Conservation (phyloP, 306 rosid species). For the Cucurbita ficifolia region DNA sequence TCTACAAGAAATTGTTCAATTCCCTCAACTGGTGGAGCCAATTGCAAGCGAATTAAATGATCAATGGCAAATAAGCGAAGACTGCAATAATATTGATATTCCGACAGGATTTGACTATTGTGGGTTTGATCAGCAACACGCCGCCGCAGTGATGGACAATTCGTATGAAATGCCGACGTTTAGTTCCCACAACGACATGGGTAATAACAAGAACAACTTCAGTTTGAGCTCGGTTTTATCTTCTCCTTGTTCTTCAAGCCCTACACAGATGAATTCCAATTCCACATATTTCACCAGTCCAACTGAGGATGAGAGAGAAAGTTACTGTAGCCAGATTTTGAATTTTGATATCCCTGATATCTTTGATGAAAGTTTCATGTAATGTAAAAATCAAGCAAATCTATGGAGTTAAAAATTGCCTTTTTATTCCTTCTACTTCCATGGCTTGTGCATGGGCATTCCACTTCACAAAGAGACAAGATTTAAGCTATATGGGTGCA, state of each 20-base stretch:
- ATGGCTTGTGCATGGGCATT: not conserved
- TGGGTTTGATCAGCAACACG: constrained; percentile 10
- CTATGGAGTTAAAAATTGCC: not conserved
- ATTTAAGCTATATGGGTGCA: too few relatives aligned
- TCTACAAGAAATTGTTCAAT: constrained; percentile 18
- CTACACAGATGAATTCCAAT: constrained; percentile 53
- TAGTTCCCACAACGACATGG: constrained; percentile 14
- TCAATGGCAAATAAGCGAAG: constrained; percentile 23
- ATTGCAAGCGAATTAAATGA: constrained; percentile 13
- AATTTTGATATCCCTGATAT: constrained; percentile 50
- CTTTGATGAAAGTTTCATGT: constrained; percentile 37
- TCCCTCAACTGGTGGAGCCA: constrained; percentile 18
- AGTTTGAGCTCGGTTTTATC: constrained; percentile 48
- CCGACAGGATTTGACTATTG: constrained; percentile 22
- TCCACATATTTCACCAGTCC: constrained; percentile 36
- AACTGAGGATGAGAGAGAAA: constrained; percentile 72
- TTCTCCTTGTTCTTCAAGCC: constrained; percentile 52
- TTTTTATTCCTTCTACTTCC: not conserved
- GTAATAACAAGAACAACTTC: constrained; percentile 21
- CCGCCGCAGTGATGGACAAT: constrained; percentile 10
- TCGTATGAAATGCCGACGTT: constrained; percentile 29
- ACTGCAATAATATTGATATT: constrained; percentile 8
- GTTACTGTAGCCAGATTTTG: constrained; percentile 50
- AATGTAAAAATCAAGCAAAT: constrained; percentile 7
- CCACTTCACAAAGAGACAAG: not conserved